A percentile compares a stretch with the other conserved stretches of the same genome.
phyloP scores from a whole-genome alignment of 1,284 basidiomycete species.

The Heimioporus retisporus region DNA sequence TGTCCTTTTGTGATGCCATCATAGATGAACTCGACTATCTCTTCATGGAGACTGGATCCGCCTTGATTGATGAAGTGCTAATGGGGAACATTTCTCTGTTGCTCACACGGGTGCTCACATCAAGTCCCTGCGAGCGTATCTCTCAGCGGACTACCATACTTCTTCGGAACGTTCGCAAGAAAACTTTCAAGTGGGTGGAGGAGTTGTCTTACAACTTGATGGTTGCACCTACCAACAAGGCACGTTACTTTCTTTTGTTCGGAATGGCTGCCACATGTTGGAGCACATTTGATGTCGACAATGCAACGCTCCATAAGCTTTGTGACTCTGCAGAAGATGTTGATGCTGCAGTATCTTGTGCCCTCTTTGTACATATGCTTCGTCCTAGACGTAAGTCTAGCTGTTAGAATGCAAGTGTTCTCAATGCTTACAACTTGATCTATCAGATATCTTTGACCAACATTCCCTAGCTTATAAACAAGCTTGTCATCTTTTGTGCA shows the following conservation, averaged over 20 bases:
- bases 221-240: conserved; percentile 13
- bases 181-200: conserved; percentile 49
- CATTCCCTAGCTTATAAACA: no score
- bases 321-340: conserved; percentile 37
- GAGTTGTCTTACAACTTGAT: conserved; percentile 25
- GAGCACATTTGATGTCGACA: neutral
- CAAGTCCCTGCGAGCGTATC: no score
- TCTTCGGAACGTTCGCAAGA: conserved; percentile 40
- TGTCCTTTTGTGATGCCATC: no score
- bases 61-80: no score
- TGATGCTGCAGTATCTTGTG: conserved; percentile 46
- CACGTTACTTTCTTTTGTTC: conserved; percentile 2
- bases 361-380: conserved; percentile 35
- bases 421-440: neutral
- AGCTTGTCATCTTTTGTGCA: no score
- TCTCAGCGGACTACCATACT: conserved; percentile 27
- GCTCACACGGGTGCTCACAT: no score
- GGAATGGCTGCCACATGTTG: conserved; percentile 1
- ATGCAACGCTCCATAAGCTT: conserved; percentile 14
- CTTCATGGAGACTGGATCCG: no score
- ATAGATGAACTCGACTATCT: no score
- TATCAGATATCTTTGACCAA: no score
- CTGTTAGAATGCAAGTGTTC: neutral
- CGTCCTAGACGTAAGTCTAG: neutral
- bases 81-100: no score